A percentile compares a stretch with the other conserved stretches of the same genome.
Evolutionary conservation across 768 basidiomycete genomes (phyloP).

Genomic region (Collybia mongolica): DNA sequence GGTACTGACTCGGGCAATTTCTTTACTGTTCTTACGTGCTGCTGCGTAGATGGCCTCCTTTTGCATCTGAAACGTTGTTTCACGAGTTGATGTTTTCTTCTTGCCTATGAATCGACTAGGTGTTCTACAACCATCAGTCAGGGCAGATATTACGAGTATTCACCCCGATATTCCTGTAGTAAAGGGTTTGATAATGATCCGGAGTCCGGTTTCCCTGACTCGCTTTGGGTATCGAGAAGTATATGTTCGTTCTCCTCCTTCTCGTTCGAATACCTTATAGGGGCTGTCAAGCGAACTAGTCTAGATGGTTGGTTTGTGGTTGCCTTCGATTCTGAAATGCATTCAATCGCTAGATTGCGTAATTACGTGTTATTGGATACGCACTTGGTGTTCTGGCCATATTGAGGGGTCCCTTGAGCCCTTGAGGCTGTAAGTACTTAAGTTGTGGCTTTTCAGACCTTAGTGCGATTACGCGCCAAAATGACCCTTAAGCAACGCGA

Average conservation of each 20-base stretch:
- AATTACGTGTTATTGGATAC: neutral
- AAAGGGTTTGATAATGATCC: neutral
- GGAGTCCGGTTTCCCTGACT: slow-evolving; percentile 7
- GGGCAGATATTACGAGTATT: slow-evolving; percentile 6
- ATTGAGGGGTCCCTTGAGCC: neutral
- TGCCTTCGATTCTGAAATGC: neutral
- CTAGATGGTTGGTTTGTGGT: slow-evolving; percentile 13
- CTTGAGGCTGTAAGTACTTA: neutral
- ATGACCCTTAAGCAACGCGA: too few species aligned
- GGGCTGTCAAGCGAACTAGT: slow-evolving; percentile 16
- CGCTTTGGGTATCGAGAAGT: neutral
- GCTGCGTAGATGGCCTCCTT: slow-evolving; percentile 31
- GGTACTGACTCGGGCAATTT: slow-evolving; percentile 25
- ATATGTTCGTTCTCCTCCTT: slow-evolving; percentile 15
- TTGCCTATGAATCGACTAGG: slow-evolving; percentile 24
- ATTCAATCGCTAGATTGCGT: neutral
- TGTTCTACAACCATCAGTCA: slow-evolving; percentile 2
- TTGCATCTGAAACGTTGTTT: slow-evolving; percentile 25
- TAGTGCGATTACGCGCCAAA: too few species aligned
- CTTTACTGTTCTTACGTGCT: slow-evolving; percentile 28
- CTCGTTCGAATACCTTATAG: slow-evolving; percentile 11
- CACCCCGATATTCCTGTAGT: slow-evolving; percentile 11
- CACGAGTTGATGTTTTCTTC: slow-evolving; percentile 20
- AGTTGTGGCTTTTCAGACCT: too few species aligned
- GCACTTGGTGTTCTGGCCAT: slow-evolving; percentile 27